Evolutionary conservation across 176 grass and related monocot genomes (phyloP).

Genomic region (Oryza australiensis): DNA sequence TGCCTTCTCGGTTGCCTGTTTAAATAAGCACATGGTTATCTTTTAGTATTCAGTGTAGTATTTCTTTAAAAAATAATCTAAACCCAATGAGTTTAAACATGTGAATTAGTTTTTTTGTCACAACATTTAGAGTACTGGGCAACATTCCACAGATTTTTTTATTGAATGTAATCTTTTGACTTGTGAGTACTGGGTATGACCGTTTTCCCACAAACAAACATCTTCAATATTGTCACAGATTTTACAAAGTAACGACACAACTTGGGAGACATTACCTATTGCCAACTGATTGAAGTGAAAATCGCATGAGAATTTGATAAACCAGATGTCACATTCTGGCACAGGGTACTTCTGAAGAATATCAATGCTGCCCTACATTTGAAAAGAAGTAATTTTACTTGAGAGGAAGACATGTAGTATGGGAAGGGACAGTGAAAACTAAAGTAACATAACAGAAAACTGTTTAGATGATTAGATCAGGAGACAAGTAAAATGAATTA

Average conservation of each 20-base stretch:
- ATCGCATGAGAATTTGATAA: slow-evolving; percentile 98
- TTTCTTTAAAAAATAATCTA: neutral
- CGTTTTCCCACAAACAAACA: neutral
- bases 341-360: slow-evolving; percentile 99
- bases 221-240: slow-evolving; percentile 3
- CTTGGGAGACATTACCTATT: slow-evolving; percentile 60
- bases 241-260: neutral
- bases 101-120: neutral
- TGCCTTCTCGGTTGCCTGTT: slow-evolving; percentile 87
- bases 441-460: slow-evolving; percentile 23
- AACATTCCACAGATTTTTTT: neutral
- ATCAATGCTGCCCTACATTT: slow-evolving; percentile 72
- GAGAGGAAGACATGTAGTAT: slow-evolving; percentile 26
- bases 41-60: neutral
- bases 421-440: neutral
- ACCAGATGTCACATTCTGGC: slow-evolving; percentile 96
- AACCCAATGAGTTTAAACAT: slow-evolving; percentile 6
- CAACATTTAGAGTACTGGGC: neutral
- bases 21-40: slow-evolving; percentile 23
- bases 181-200: neutral
- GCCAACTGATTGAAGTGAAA: slow-evolving; percentile 96
- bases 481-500: neutral
- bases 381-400: slow-evolving; percentile 33
- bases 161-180: neutral
- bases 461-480: neutral